These are phyloP conservation scores for Marasmius tenuissimus DNA, from an alignment of 1,284 basidiomycete genomes.

Conservation along the genomic window DNA sequence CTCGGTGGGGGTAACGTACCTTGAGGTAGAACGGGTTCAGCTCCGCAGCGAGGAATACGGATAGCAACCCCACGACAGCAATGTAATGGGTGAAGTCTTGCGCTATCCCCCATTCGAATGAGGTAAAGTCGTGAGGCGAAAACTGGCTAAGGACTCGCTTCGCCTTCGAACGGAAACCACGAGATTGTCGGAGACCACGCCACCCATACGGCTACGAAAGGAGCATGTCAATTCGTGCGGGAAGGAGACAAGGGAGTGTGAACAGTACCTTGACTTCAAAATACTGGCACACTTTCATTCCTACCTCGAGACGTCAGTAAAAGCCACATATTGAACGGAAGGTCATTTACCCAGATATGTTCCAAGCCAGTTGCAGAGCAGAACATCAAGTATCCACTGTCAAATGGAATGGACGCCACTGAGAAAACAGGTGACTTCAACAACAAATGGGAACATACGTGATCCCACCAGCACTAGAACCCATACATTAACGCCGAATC, in stretches of 20 bases:
- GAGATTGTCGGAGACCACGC: constrained; percentile 78
- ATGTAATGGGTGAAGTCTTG: constrained; percentile 74
- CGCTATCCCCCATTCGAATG: constrained; percentile 85
- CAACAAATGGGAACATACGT: constrained; percentile 50
- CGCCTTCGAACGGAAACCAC: constrained; percentile 74
- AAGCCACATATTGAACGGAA: constrained; percentile 13
- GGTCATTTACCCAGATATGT: constrained; percentile 66
- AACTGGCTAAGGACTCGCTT: constrained; percentile 78
- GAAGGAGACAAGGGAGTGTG: background rate
- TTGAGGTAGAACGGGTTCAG: constrained; percentile 85
- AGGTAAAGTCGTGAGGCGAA: constrained; percentile 83
- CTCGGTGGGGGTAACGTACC: constrained; percentile 36
- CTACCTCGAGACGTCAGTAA: constrained; percentile 34
- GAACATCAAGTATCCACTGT: constrained; percentile 83
- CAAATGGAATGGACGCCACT: constrained; percentile 16
- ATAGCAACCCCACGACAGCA: constrained; percentile 70
- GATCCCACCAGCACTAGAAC: constrained; percentile 83
- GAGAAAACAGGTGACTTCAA: background rate
- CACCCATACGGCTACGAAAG: constrained; percentile 69
- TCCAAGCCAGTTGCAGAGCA: constrained; percentile 84
- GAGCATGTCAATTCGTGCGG: constrained; percentile 12
- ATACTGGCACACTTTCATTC: constrained; percentile 84
- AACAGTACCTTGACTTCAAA: constrained; percentile 76
- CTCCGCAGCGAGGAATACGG: constrained; percentile 80
- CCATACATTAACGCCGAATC: constrained; percentile 16